phyloP scores from a whole-genome alignment of 345 rosid species.

The Alliaria petiolata region DNA sequence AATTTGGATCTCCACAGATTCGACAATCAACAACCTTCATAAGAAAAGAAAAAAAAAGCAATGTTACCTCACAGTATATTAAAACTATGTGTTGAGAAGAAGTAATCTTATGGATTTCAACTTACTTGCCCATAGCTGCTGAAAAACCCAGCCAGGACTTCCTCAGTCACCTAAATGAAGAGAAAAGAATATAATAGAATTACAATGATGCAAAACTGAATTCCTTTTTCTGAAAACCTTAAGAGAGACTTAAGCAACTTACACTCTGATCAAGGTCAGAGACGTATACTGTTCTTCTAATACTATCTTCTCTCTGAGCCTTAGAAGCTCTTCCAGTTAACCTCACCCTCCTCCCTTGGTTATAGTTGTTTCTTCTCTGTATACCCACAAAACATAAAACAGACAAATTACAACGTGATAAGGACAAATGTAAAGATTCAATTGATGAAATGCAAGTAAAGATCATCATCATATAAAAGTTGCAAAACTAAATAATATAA shows the following conservation, averaged over 20 bases:
- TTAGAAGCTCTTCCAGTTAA: conserved; percentile 48
- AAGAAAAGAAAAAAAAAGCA: neutral
- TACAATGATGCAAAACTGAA: neutral
- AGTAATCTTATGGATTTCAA: neutral
- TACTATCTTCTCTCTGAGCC: conserved; percentile 54
- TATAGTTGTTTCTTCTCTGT: conserved; percentile 57
- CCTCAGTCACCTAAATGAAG: conserved; percentile 73
- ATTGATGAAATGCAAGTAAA: neutral
- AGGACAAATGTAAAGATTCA: neutral
- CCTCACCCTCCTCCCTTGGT: conserved; percentile 57
- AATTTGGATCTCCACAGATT: conserved; percentile 87
- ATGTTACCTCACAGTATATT: neutral
- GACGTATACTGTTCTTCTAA: conserved; percentile 37
- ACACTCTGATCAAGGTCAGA: conserved; percentile 37
- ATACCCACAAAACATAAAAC: conserved; percentile 12
- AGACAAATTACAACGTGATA: neutral
- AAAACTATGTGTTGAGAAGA: neutral
- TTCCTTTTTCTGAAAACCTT: neutral
- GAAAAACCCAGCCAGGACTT: conserved; percentile 74
- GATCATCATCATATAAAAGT: neutral
- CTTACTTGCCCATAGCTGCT: conserved; percentile 76
- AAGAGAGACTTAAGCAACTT: conserved; percentile 19
- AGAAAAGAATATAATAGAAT: neutral
- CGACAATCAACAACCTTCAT: conserved; percentile 92
- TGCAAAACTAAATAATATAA: neutral